A percentile compares a stretch with the other conserved stretches of the same genome.
Conservation (phyloP, 129 eudicot genomes). For the Tagetes patula region DNA sequence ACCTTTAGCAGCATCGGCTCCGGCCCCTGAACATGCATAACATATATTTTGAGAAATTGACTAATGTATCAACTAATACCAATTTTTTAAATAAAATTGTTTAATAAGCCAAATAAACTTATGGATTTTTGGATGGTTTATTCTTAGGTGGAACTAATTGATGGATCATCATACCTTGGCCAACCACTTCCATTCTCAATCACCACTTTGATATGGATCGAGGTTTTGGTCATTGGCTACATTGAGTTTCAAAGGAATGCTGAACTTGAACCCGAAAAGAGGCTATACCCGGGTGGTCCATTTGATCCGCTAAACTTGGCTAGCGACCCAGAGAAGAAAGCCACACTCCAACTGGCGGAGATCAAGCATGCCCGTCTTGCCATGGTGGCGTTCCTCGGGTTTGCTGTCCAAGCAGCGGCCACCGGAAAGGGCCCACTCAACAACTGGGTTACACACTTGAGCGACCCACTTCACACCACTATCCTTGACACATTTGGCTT, state of each 20-base stretch:
- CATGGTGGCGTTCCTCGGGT: conserved; percentile 94
- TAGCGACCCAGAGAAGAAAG: conserved; percentile 89
- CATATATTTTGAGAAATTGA: no score
- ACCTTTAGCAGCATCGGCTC: no score
- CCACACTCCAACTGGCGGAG: conserved; percentile 79
- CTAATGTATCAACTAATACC: no score
- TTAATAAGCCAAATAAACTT: no score
- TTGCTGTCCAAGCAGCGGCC: conserved; percentile 96
- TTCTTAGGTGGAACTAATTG: conserved; percentile 82
- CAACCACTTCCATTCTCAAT: conserved; percentile 96
- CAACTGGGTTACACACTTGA: conserved; percentile 99
- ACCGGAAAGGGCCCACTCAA: conserved; percentile 97
- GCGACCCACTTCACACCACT: conserved; percentile 98
- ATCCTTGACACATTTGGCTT: conserved; percentile 86
- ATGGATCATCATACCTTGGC: conserved; percentile 88
- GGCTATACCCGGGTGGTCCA: conserved; percentile 85
- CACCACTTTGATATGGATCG: conserved; percentile 80
- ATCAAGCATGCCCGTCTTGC: conserved; percentile 98
- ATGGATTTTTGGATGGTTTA: no score
- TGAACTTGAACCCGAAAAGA: conserved; percentile 89
- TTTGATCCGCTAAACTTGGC: conserved; percentile 89
- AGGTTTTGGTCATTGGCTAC: conserved; percentile 78
- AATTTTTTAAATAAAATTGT: no score
- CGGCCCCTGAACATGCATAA: no score
- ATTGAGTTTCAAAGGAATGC: conserved; percentile 94